Conservation (phyloP, 1,284 basidiomycete genomes). For the Papiliotrema fonsecae region DNA sequence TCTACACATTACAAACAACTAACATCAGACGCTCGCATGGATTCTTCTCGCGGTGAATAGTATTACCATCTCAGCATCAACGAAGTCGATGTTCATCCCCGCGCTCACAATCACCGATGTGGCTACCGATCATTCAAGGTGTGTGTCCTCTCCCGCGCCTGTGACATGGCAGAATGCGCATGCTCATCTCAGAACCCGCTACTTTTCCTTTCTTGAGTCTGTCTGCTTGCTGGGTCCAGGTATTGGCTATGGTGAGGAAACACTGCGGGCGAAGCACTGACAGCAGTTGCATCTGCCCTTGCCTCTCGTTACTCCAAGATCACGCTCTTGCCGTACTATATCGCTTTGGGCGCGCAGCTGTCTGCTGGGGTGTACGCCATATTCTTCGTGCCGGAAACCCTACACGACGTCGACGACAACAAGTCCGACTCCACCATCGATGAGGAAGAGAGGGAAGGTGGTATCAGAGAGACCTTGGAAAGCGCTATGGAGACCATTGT, state of each 20-base stretch:
- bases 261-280: no score
- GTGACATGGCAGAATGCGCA: not conserved
- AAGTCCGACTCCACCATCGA: not conserved
- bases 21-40: conserved; percentile 13
- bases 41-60: conserved; percentile 24
- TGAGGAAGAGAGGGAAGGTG: conserved; percentile 7
- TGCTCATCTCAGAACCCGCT: conserved; percentile 18
- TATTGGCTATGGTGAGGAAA: conserved; percentile 22
- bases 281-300: conserved; percentile 28
- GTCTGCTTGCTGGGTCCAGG: conserved; percentile 31
- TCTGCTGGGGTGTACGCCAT: conserved; percentile 23
- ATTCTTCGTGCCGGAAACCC: conserved; percentile 25
- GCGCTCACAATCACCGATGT: conserved; percentile 30
- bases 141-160: not conserved
- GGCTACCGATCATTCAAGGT: conserved; percentile 21
- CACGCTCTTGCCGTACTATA: conserved; percentile 27
- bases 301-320: conserved; percentile 25
- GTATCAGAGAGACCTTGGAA: conserved; percentile 6
- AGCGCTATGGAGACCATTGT: conserved; percentile 16
- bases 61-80: conserved; percentile 30
- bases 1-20: conserved; percentile 8
- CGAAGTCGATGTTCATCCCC: conserved; percentile 33
- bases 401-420: conserved; percentile 1
- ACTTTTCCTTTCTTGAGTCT: conserved; percentile 30
- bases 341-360: conserved; percentile 26